Conservation (phyloP, 257 asterid species). For the Solanum chmielewskii region DNA sequence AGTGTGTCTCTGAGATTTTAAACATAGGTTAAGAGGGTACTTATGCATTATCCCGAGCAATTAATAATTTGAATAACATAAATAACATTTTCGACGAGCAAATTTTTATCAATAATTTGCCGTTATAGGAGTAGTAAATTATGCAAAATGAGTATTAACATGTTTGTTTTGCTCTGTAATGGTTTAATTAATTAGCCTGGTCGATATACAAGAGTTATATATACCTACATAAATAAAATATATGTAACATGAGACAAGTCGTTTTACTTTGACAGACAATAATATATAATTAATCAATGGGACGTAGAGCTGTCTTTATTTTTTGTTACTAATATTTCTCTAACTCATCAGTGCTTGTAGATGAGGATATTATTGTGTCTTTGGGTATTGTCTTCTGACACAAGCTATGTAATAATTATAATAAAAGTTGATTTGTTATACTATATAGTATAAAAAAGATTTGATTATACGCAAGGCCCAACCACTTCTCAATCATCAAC, state of each 20-base stretch:
- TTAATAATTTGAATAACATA: not conserved
- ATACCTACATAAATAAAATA: not conserved
- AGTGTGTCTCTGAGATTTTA: no score
- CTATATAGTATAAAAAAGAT: not conserved
- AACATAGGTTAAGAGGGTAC: no score
- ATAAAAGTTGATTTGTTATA: not conserved
- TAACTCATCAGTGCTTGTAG: not conserved
- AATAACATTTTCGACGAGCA: no score
- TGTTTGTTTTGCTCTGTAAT: no score
- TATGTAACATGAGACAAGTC: not conserved
- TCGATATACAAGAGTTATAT: not conserved
- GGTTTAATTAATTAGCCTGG: not conserved
- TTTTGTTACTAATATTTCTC: not conserved
- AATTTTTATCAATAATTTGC: no score
- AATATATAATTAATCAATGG: no score
- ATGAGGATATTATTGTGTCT: not conserved
- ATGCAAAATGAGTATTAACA: not conserved
- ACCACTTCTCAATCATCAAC: not conserved
- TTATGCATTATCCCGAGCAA: not conserved
- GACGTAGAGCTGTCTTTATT: not conserved
- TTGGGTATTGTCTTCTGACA: not conserved
- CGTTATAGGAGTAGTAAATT: not conserved
- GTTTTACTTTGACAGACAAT: not conserved
- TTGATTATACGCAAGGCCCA: not conserved
- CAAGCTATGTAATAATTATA: not conserved